These are phyloP conservation scores for Solanum habrochaites DNA, from an alignment of 257 asterid species.

Conservation along the genomic window DNA sequence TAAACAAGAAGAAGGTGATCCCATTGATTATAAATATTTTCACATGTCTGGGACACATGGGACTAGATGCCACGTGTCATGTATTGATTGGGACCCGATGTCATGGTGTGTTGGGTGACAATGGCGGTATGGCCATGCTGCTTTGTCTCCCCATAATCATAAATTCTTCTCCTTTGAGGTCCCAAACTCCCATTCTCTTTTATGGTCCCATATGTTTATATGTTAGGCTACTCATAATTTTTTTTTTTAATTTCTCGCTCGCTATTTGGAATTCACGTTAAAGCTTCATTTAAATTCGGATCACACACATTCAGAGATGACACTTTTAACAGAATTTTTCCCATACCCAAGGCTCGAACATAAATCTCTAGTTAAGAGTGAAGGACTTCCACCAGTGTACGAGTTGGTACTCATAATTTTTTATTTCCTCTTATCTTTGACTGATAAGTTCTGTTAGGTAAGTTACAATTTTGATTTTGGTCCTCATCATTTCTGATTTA, in stretches of 20 bases:
- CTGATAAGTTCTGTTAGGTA: background rate
- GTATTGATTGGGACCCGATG: conserved; percentile 10
- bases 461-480: background rate
- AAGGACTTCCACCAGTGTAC: background rate
- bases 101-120: conserved; percentile 18
- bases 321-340: fast-evolving
- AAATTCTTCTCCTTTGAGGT: background rate
- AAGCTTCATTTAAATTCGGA: background rate
- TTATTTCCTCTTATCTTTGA: background rate
- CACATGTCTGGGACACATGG: conserved; percentile 22
- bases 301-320: background rate
- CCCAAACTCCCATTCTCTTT: background rate
- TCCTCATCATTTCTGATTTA: background rate
- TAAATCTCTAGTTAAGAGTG: background rate
- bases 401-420: background rate
- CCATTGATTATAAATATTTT: background rate
- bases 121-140: conserved; percentile 41
- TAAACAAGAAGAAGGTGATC: background rate
- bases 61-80: conserved; percentile 15
- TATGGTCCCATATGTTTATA: conserved; percentile 1
- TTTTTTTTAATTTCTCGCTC: fast-evolving
- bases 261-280: no score
- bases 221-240: background rate
- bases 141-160: conserved; percentile 24
- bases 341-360: fast-evolving